A percentile compares a stretch with the other conserved stretches of the same genome.
phyloP scores from a whole-genome alignment of 345 rosid genomes.

The Populus simonii region DNA sequence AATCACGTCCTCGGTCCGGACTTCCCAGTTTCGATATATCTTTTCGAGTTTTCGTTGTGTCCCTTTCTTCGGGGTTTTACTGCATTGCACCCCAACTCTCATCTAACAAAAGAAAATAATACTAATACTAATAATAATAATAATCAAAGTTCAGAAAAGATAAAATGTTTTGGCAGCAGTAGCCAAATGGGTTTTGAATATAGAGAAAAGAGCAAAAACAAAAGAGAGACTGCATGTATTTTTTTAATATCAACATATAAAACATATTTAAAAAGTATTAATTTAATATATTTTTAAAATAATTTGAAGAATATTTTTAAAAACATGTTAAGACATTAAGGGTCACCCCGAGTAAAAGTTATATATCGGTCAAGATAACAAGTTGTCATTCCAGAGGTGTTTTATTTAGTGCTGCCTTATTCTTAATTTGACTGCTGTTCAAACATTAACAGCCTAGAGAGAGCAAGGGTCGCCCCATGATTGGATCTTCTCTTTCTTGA shows the following conservation, averaged over 20 bases:
- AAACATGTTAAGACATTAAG: too few relatives aligned
- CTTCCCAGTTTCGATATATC: background rate
- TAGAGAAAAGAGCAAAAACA: background rate
- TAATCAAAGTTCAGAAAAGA: background rate
- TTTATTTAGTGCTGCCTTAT: background rate
- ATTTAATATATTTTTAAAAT: too few relatives aligned
- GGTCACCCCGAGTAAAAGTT: too few relatives aligned
- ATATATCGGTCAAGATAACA: too few relatives aligned
- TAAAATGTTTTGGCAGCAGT: background rate
- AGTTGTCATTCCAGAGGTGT: background rate
- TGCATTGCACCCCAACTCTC: background rate
- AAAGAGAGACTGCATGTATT: background rate
- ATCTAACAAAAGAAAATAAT: background rate
- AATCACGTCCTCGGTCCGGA: background rate
- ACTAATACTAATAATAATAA: background rate
- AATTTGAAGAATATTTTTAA: too few relatives aligned
- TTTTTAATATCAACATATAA: too few relatives aligned
- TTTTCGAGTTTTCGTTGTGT: background rate
- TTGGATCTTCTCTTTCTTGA: background rate
- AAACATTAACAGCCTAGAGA: background rate
- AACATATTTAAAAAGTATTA: too few relatives aligned
- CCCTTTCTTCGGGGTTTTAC: background rate
- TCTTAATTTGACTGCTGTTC: background rate
- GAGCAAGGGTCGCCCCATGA: background rate
- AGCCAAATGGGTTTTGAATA: slow-evolving; percentile 12